These are phyloP conservation scores for Akanthomyces lecanii DNA, from an alignment of 2,329 filamentous ascomycete species.

Conservation along the genomic window DNA sequence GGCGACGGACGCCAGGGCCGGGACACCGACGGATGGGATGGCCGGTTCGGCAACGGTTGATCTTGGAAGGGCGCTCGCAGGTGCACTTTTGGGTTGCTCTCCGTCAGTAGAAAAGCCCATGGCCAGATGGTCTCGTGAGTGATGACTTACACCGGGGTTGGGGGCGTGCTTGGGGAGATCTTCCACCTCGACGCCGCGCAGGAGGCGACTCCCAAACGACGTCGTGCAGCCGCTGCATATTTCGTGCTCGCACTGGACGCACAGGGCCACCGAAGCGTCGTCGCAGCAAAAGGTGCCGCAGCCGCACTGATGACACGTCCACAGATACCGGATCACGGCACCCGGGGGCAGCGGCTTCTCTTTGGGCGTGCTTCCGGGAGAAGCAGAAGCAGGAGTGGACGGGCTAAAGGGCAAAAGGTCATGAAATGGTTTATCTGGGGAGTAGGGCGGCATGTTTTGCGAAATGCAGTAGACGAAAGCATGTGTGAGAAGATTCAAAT, in stretches of 20 bases:
- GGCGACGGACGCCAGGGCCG: background rate
- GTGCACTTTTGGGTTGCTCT: background rate
- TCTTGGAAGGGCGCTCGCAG: background rate
- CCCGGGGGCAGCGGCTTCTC: background rate
- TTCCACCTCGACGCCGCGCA: background rate
- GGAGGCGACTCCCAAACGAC: background rate
- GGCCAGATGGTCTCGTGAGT: background rate
- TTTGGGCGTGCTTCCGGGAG: too few relatives aligned
- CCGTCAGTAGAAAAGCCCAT: background rate
- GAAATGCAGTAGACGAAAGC: background rate
- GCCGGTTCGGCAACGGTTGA: background rate
- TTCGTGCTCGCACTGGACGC: slow-evolving; percentile 7
- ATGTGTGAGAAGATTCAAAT: background rate
- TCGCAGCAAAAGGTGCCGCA: slow-evolving; percentile 14
- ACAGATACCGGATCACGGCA: background rate
- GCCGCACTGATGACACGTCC: slow-evolving; percentile 12
- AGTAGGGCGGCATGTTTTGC: background rate
- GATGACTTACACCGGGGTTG: slow-evolving; percentile 11
- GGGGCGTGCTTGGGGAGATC: background rate
- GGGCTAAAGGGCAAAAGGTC: background rate
- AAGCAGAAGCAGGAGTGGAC: background rate
- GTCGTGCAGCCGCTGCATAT: slow-evolving; percentile 8
- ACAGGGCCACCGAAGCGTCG: background rate
- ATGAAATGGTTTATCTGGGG: background rate
- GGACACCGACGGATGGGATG: slow-evolving; percentile 12